These are phyloP conservation scores for Niebla homalea DNA, from an alignment of 495 filamentous ascomycete genomes.

Conservation along the genomic window DNA sequence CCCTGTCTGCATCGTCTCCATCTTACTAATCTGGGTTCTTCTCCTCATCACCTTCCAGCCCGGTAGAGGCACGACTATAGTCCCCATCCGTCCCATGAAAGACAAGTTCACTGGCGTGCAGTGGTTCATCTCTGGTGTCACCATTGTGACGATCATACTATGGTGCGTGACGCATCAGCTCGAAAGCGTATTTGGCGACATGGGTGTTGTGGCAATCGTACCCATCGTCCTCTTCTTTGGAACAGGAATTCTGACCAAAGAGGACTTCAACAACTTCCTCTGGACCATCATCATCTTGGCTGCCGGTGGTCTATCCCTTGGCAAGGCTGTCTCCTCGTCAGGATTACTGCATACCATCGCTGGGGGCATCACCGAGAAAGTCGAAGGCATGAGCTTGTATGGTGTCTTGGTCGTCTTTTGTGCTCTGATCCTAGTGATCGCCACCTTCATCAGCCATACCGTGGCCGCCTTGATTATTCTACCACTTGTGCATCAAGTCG, in stretches of 20 bases:
- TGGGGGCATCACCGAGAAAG: slow-evolving; percentile 50
- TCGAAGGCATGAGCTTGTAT: slow-evolving; percentile 74
- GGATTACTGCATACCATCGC: slow-evolving; percentile 89
- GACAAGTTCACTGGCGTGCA: slow-evolving; percentile 82
- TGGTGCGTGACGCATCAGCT: slow-evolving; percentile 91
- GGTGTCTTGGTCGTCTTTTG: slow-evolving; percentile 78
- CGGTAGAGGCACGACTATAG: slow-evolving; percentile 72
- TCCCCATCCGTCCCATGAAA: slow-evolving; percentile 76
- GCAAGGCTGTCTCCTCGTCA: slow-evolving; percentile 87
- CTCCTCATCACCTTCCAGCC: slow-evolving; percentile 76
- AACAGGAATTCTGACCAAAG: slow-evolving; percentile 92
- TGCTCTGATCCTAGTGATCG: slow-evolving; percentile 75
- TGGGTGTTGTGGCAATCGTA: slow-evolving; percentile 96
- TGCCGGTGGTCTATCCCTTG: slow-evolving; percentile 82
- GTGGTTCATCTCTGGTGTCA: slow-evolving; percentile 81
- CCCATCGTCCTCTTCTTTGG: slow-evolving; percentile 94
- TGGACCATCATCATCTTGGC: slow-evolving; percentile 99
- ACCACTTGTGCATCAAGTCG: slow-evolving; percentile 77
- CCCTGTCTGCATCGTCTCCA: slow-evolving; percentile 81
- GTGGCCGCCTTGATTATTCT: slow-evolving; percentile 92
- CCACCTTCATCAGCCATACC: slow-evolving; percentile 96
- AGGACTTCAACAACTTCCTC: slow-evolving; percentile 99
- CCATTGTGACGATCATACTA: slow-evolving; percentile 71
- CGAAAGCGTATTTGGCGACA: slow-evolving; percentile 80
- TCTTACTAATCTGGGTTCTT: slow-evolving; percentile 79